These are phyloP conservation scores for Suhomyces guaymorum DNA, from an alignment of 1,139 yeast species.

Conservation along the genomic window DNA sequence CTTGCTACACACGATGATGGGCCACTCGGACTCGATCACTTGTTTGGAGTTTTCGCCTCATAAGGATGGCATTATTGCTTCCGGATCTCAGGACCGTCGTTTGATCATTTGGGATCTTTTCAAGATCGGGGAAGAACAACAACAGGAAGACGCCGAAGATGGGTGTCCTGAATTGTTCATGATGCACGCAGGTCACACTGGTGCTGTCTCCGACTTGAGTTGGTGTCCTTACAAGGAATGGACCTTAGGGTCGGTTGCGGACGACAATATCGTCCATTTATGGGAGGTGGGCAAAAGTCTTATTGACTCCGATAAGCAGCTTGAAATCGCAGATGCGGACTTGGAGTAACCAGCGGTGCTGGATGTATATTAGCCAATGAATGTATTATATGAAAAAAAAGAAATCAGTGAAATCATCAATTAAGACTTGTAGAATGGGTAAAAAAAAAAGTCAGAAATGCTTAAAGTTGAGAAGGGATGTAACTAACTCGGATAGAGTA, in stretches of 20 bases:
- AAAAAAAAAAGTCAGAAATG: too few species aligned
- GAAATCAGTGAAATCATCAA: too few species aligned
- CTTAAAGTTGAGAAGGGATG: too few species aligned
- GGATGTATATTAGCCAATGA: not conserved
- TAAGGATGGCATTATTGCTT: slow-evolving; percentile 69
- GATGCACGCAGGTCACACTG: slow-evolving; percentile 89
- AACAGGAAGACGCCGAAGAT: slow-evolving; percentile 75
- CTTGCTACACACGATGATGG: slow-evolving; percentile 68
- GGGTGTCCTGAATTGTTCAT: slow-evolving; percentile 79
- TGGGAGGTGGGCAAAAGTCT: slow-evolving; percentile 67
- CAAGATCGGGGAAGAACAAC: slow-evolving; percentile 78
- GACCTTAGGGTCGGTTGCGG: slow-evolving; percentile 73
- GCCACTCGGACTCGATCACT: slow-evolving; percentile 71
- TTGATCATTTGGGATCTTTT: slow-evolving; percentile 72
- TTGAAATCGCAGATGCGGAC: slow-evolving; percentile 21
- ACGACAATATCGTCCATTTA: slow-evolving; percentile 73
- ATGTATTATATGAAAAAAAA: not conserved
- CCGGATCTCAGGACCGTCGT: slow-evolving; percentile 72
- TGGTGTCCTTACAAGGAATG: slow-evolving; percentile 72
- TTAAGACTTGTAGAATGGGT: too few species aligned
- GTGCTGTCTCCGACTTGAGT: slow-evolving; percentile 68
- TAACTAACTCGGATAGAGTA: too few species aligned
- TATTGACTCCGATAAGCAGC: slow-evolving; percentile 36
- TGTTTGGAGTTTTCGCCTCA: slow-evolving; percentile 71
- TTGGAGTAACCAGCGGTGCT: slow-evolving; percentile 20